Evolutionary conservation across 1,139 yeast genomes (phyloP).

Genomic region (Meyerozyma sp.): DNA sequence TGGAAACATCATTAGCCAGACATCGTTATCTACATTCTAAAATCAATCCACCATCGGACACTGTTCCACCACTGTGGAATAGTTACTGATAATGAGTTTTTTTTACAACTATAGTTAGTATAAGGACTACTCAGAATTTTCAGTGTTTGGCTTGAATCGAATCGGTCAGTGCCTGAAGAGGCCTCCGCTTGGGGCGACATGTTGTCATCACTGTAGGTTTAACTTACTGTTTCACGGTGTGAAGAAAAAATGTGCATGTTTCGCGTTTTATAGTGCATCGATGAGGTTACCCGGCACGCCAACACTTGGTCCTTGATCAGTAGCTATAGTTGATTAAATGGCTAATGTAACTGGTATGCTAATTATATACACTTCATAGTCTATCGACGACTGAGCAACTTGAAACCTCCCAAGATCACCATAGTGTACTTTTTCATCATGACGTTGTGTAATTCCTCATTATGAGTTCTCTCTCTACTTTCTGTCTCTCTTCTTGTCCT

Average conservation of each 20-base stretch:
- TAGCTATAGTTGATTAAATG: background rate
- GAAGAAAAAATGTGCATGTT: background rate
- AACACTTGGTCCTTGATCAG: background rate
- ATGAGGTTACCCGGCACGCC: constrained; percentile 11
- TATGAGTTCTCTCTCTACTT: background rate
- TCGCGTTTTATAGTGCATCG: background rate
- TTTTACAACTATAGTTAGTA: constrained; percentile 1
- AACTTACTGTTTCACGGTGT: background rate
- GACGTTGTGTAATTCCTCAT: too few species aligned
- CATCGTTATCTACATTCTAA: constrained; percentile 1
- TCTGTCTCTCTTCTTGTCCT: constrained; percentile 7
- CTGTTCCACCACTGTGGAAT: background rate
- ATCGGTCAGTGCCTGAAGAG: constrained; percentile 55
- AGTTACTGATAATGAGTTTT: background rate
- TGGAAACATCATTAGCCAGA: constrained; percentile 45
- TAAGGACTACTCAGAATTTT: constrained; percentile 38
- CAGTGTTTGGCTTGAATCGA: constrained; percentile 52
- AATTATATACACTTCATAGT: too few species aligned
- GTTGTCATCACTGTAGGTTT: constrained; percentile 37
- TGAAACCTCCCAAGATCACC: too few species aligned
- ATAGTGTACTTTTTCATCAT: too few species aligned
- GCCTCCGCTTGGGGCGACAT: constrained; percentile 58
- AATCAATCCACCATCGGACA: background rate
- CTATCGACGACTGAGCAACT: too few species aligned
- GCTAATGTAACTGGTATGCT: too few species aligned